These are phyloP conservation scores for Pueraria montana DNA, from an alignment of 306 rosid species.

Conservation along the genomic window DNA sequence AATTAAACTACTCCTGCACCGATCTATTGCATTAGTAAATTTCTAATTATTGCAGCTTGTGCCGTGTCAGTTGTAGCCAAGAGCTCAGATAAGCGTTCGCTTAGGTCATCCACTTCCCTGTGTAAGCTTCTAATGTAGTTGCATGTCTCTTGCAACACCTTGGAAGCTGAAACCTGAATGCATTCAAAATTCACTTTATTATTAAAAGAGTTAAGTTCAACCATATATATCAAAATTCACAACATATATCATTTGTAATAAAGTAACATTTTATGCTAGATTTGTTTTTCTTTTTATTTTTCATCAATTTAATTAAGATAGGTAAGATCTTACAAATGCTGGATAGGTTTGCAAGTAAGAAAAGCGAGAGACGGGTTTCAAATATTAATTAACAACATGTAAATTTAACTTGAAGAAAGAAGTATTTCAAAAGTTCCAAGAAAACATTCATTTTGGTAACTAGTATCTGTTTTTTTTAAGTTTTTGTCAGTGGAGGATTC, in stretches of 20 bases:
- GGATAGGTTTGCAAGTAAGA: background rate
- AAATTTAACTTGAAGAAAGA: background rate
- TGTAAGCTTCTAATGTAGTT: constrained; percentile 84
- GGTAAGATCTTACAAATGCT: background rate
- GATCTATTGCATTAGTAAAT: constrained; percentile 73
- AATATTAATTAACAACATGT: constrained; percentile 14
- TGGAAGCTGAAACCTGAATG: constrained; percentile 74
- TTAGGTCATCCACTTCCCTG: constrained; percentile 90
- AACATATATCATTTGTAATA: background rate
- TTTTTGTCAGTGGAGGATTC: too few relatives aligned
- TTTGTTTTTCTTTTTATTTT: background rate
- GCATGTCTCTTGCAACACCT: constrained; percentile 89
- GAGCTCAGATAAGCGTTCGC: constrained; percentile 86
- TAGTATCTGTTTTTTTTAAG: too few relatives aligned
- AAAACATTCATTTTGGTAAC: background rate
- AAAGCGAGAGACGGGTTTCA: background rate
- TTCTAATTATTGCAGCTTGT: constrained; percentile 94
- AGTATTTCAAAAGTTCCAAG: constrained; percentile 10
- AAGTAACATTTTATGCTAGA: background rate
- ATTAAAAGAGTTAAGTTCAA: too few relatives aligned
- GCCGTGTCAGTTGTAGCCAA: constrained; percentile 84
- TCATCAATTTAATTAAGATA: background rate
- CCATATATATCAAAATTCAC: background rate
- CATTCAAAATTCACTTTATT: constrained; percentile 14
- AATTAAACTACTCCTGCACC: background rate